Base-by-base conservation (phyloP, 192 early-diverging fungal species). In the Hyaloraphidium curvatum region DNA sequence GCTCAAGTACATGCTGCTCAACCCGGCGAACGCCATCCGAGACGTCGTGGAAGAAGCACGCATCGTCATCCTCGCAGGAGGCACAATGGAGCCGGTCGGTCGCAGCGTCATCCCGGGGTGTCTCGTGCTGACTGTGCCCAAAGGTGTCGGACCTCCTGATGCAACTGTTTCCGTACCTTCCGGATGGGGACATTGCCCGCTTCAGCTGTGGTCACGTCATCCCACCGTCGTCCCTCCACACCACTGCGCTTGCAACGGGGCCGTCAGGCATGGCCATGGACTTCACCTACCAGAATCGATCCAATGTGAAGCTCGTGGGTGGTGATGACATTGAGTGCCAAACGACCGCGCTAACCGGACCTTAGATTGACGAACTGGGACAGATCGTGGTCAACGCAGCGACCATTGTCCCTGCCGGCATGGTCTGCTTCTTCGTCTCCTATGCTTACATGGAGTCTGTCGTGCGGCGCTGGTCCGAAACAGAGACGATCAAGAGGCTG, bases 201-300 rank as follows among this genome's bases (percentile, higher is more conserved):
- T 91, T 88, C 60, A 74, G 76, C 0, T 93, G 87, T 67, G 82
- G 80, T 30, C 92, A 97, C 52, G 77, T 97, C 29, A 82, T 97
- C 2, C 80, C 84, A 2, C 30, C 63, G 0, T 72, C 82, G n/a
- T 84, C 85, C 23, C 53, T 97, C 29, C 64, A 84, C 29, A 73
- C 83, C 0, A 29, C 82, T 3, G 65, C 74, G 0, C 58, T 92
- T 7, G 60, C 62, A n/a, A 59, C 64, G 17, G 83, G 85, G 0
- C 83, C 92, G 0, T 64, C 73, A 0, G 71, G 77, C 4, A 43
- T 55, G n/a, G 55, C 70, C 1, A 58, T 96, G 13, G 56, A 74
- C 14, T 84, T 92, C 54, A 77, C 75, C 16, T 86, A 67, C 61
- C 75, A 78, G 29, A 76, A 70, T 28, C 62, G 86, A 27, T 55